phyloP scores from a whole-genome alignment of 495 filamentous ascomycete genomes.

The Thozetella sp. region DNA sequence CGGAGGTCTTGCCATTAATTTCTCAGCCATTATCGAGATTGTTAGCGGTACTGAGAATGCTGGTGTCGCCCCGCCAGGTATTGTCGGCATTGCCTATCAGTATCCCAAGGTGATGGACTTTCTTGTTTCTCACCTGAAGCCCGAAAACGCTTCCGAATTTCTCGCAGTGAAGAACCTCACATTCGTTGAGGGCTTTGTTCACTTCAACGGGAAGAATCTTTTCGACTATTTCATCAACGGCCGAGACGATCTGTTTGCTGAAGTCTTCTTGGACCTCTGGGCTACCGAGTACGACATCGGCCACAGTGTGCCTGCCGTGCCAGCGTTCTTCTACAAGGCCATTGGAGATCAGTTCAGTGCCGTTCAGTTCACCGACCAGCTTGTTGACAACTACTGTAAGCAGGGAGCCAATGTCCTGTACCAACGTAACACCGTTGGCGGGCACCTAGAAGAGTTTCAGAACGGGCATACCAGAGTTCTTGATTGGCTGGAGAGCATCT shows the following conservation, averaged over 20 bases:
- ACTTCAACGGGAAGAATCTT: slow-evolving; percentile 25
- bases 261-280: slow-evolving; percentile 12
- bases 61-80: background rate
- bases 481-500: slow-evolving; percentile 13
- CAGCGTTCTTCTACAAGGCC: slow-evolving; percentile 49
- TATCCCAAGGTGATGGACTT: slow-evolving; percentile 14
- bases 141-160: slow-evolving; percentile 18
- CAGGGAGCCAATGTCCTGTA: slow-evolving; percentile 31
- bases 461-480: slow-evolving; percentile 9
- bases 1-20: slow-evolving; percentile 37
- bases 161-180: slow-evolving; percentile 15
- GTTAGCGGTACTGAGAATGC: slow-evolving; percentile 10
- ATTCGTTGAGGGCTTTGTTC: slow-evolving; percentile 8
- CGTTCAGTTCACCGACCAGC: slow-evolving; percentile 34
- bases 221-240: slow-evolving; percentile 33
- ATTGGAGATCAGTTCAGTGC: slow-evolving; percentile 40
- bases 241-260: slow-evolving; percentile 12
- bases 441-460: slow-evolving; percentile 18
- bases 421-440: slow-evolving; percentile 32
- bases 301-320: slow-evolving; percentile 38
- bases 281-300: slow-evolving; percentile 31
- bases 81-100: slow-evolving; percentile 11
- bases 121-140: slow-evolving; percentile 8
- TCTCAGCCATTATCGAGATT: slow-evolving; percentile 15
- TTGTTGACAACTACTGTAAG: slow-evolving; percentile 37